Base-by-base conservation (phyloP, 2,329 filamentous ascomycete species). In the Colletotrichum simmondsii region DNA sequence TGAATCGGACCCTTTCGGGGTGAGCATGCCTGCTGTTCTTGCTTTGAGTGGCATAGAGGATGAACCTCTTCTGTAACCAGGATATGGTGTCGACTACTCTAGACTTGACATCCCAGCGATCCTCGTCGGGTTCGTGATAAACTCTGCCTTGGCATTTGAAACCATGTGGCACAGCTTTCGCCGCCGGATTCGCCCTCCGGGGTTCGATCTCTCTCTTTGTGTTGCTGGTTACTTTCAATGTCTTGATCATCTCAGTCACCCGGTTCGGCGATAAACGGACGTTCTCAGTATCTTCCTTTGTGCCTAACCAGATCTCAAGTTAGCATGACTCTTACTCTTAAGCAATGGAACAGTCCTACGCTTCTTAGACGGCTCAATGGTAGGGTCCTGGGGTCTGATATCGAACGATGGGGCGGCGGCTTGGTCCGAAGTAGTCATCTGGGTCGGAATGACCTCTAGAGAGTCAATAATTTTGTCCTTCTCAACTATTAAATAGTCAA, bases 401-500 rank as follows among this genome's bases (percentile, higher is more conserved):
- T 32, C 56, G 62, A 49, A 42, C 37, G 37, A 19, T 7, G 22
- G 56, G 58, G 76, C 49, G 75, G 16, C 2, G 24, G 4, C 14
- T 14, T 74, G 62, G 14, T 19, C 14, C 37, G 14, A 16, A 12
- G 37, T 16, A 42, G 5, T 42, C 6, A 1, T 22, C 26, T 22
- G 8, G 12, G 3, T 2, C 46, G 64, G 32, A 24, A 60, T 35
- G 16, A 61, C 52, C 28, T 46, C 53, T 16, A 73, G 65, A 32
- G 26, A 32, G 22, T 35, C 4, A 7, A 3, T 24, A 2, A 8
- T 22, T 12, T 14, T 4, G n/a, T 7, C 11, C 32, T 60, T 80
- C 81, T 7, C 80, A 80, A 84, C 72, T 4, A 85, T 82, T 6
- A 85, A 77, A 64, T 84, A 85, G 73, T 87, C 85, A 26, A 87